Conservation (phyloP, 306 rosid genomes). For the Dryas alaskensis region DNA sequence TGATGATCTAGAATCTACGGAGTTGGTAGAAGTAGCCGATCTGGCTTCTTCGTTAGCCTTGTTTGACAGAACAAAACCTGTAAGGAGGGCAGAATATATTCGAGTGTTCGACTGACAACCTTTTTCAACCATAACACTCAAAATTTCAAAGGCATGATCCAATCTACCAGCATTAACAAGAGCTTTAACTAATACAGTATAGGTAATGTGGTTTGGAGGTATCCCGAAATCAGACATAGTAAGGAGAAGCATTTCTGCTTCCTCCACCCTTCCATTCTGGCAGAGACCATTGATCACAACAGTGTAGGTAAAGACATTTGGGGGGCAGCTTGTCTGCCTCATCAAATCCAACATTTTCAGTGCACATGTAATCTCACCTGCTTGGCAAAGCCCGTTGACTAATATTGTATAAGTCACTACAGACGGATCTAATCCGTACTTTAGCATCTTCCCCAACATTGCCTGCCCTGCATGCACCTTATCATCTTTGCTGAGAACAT, state of each 20-base stretch:
- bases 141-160: slow-evolving; percentile 7
- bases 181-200: neutral
- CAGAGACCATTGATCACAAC: slow-evolving; percentile 8
- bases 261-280: slow-evolving; percentile 14
- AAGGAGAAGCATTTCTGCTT: slow-evolving; percentile 14
- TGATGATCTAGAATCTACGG: neutral
- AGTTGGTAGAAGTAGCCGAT: neutral
- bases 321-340: slow-evolving; percentile 7
- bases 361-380: slow-evolving; percentile 1
- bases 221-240: slow-evolving; percentile 1
- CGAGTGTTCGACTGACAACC: neutral
- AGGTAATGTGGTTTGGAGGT: slow-evolving; percentile 8
- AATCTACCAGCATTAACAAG: neutral
- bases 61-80: neutral
- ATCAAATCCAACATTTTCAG: neutral
- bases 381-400: slow-evolving; percentile 1
- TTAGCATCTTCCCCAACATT: slow-evolving; percentile 2
- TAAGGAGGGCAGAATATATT: slow-evolving; percentile 1
- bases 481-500: slow-evolving; percentile 6
- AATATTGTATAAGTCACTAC: slow-evolving; percentile 2
- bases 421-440: neutral
- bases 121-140: neutral
- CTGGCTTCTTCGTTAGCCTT: neutral
- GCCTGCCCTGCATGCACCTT: slow-evolving; percentile 4
- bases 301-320: slow-evolving; percentile 15